phyloP scores from a whole-genome alignment of 2,329 filamentous ascomycete species.

The Fusarium falciforme region DNA sequence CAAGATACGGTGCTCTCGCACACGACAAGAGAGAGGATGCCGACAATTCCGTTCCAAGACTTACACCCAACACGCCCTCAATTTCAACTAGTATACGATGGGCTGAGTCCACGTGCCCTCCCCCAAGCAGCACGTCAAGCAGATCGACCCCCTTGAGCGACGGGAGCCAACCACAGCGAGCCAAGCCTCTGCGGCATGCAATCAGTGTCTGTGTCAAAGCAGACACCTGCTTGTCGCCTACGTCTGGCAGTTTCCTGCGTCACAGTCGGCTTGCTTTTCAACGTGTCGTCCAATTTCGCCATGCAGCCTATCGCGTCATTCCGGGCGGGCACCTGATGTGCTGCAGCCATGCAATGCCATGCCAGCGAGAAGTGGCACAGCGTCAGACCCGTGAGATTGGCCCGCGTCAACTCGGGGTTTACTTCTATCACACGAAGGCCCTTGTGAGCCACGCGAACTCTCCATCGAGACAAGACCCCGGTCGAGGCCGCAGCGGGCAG shows the following conservation, averaged over 20 bases:
- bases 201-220: constrained; percentile 27
- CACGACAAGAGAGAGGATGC: constrained; percentile 35
- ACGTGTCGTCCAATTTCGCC: constrained; percentile 41
- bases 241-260: constrained; percentile 24
- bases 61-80: constrained; percentile 42
- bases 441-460: constrained; percentile 19
- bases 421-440: constrained; percentile 10
- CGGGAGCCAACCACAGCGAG: constrained; percentile 32
- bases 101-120: constrained; percentile 40
- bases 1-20: constrained; percentile 32
- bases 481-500: background rate
- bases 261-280: constrained; percentile 26
- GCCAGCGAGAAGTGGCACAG: constrained; percentile 41
- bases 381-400: constrained; percentile 36
- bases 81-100: constrained; percentile 41
- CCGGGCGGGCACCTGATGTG: constrained; percentile 41
- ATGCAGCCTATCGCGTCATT: constrained; percentile 45
- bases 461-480: constrained; percentile 12
- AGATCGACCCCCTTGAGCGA: constrained; percentile 33
- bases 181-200: constrained; percentile 32
- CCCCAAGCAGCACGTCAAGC: constrained; percentile 29
- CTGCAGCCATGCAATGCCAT: constrained; percentile 44
- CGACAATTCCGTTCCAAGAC: constrained; percentile 46
- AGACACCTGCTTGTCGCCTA: constrained; percentile 19
- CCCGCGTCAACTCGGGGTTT: constrained; percentile 23